Evolutionary conservation across 805 yeast genomes (phyloP).

Genomic region (Kazachstania viticola): DNA sequence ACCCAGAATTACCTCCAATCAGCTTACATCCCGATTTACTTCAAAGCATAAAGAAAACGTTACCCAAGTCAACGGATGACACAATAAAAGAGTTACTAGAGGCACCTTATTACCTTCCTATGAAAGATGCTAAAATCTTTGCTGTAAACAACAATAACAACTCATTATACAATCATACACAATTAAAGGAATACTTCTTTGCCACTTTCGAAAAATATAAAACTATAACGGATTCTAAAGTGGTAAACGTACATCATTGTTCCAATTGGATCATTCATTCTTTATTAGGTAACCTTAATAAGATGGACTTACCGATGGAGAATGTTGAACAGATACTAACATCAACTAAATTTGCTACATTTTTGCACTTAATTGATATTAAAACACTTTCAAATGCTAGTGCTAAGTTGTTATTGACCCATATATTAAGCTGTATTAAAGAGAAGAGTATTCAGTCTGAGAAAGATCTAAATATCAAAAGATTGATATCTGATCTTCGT

Average conservation of each 20-base stretch:
- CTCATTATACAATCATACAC: slow-evolving; percentile 18
- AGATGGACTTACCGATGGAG: slow-evolving; percentile 28
- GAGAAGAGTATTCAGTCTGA: slow-evolving; percentile 18
- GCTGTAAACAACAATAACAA: slow-evolving; percentile 32
- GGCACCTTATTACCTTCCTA: slow-evolving; percentile 43
- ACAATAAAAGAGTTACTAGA: slow-evolving; percentile 35
- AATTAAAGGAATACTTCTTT: slow-evolving; percentile 42
- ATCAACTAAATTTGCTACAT: slow-evolving; percentile 37
- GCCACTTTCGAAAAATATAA: slow-evolving; percentile 26
- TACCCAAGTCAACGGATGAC: slow-evolving; percentile 57
- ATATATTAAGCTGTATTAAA: slow-evolving; percentile 41
- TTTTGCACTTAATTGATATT: slow-evolving; percentile 40
- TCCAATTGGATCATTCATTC: slow-evolving; percentile 81
- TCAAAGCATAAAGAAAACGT: slow-evolving; percentile 27
- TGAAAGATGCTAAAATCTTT: slow-evolving; percentile 68
- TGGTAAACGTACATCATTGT: too few species aligned
- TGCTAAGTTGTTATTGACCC: slow-evolving; percentile 53
- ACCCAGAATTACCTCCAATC: slow-evolving; percentile 70
- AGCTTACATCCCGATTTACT: slow-evolving; percentile 32
- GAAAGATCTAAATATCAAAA: slow-evolving; percentile 20
- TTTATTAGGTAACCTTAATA: slow-evolving; percentile 55
- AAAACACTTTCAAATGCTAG: slow-evolving; percentile 48
- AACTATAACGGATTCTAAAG: slow-evolving; percentile 24
- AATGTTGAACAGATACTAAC: slow-evolving; percentile 28
- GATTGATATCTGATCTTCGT: slow-evolving; percentile 45